Percentiles rank a stretch among this genome's conserved stretches.
Conservation (phyloP, 345 rosid genomes). For the Ceriops zippeliana region DNA sequence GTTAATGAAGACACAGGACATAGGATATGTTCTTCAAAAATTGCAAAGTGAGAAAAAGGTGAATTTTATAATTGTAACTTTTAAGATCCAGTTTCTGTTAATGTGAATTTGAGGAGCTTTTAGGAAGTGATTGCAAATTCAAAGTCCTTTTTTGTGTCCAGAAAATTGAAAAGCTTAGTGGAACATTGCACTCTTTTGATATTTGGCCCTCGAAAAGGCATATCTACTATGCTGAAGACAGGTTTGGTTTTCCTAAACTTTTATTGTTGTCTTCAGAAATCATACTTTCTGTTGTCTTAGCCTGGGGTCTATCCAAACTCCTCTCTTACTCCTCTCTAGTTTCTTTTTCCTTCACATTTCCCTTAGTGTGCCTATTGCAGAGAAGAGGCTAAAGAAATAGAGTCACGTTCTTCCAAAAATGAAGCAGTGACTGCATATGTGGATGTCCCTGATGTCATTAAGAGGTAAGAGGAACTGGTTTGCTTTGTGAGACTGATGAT, state of each 20-base stretch:
- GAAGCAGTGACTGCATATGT: conserved; percentile 16
- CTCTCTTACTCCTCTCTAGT: neutral
- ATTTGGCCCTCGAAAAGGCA: conserved; percentile 46
- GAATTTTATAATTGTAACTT: neutral
- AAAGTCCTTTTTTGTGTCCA: conserved; percentile 27
- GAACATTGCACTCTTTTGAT: conserved; percentile 64
- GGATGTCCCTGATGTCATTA: conserved; percentile 51
- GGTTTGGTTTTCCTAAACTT: conserved; percentile 36
- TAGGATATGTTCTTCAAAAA: conserved; percentile 79
- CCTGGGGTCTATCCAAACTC: too few relatives aligned
- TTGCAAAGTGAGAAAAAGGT: conserved; percentile 82
- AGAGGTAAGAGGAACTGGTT: conserved; percentile 38
- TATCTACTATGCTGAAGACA: conserved; percentile 75
- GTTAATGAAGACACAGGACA: conserved; percentile 90
- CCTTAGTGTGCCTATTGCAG: conserved; percentile 30
- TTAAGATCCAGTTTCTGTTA: neutral
- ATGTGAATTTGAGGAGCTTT: neutral
- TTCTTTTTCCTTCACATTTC: neutral
- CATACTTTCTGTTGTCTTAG: neutral
- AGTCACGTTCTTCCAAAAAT: conserved; percentile 28
- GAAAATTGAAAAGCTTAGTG: conserved; percentile 80
- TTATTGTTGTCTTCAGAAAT: neutral
- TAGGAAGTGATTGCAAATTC: neutral
- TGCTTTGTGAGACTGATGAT: neutral
- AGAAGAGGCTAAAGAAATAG: conserved; percentile 68